Percentiles rank a stretch among this genome's conserved stretches.
Evolutionary conservation across 768 basidiomycete species (phyloP).

Genomic region (Xanthoconium purpureum): DNA sequence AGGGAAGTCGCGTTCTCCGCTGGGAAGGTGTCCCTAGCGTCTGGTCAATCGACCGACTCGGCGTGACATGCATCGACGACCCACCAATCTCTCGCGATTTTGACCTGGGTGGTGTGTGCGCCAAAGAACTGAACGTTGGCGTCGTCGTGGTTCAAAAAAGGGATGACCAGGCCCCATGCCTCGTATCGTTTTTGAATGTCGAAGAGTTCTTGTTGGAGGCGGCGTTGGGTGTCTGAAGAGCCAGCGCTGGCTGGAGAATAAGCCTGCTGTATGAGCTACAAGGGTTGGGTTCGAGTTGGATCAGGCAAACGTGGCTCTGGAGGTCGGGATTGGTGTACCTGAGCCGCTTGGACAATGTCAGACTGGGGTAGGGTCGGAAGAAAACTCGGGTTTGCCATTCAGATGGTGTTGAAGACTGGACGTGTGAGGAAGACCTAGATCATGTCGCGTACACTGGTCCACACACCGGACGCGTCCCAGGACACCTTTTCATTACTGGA

Average conservation of each 20-base stretch:
- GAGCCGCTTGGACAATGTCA: slow-evolving; percentile 57
- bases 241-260: slow-evolving; percentile 52
- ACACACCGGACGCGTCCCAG: background rate
- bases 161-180: slow-evolving; percentile 82
- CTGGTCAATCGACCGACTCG: slow-evolving; percentile 1
- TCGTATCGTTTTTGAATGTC: slow-evolving; percentile 74
- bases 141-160: slow-evolving; percentile 68
- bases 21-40: slow-evolving; percentile 70
- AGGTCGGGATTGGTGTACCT: slow-evolving; percentile 41
- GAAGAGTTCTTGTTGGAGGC: slow-evolving; percentile 68
- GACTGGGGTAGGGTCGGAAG: slow-evolving; percentile 50
- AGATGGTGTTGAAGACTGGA: background rate
- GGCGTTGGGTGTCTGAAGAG: slow-evolving; percentile 57
- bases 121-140: slow-evolving; percentile 92
- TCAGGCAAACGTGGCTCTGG: slow-evolving; percentile 6
- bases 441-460: background rate
- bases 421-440: background rate
- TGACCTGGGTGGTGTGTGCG: slow-evolving; percentile 90
- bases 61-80: slow-evolving; percentile 16
- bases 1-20: slow-evolving; percentile 54
- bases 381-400: slow-evolving; percentile 35
- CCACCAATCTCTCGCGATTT: slow-evolving; percentile 91
- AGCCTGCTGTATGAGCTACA: slow-evolving; percentile 68
- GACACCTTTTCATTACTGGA: background rate
- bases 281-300: background rate